Evolutionary conservation across 768 basidiomycete species (phyloP).

Genomic region (Boletus pseudopeckii): DNA sequence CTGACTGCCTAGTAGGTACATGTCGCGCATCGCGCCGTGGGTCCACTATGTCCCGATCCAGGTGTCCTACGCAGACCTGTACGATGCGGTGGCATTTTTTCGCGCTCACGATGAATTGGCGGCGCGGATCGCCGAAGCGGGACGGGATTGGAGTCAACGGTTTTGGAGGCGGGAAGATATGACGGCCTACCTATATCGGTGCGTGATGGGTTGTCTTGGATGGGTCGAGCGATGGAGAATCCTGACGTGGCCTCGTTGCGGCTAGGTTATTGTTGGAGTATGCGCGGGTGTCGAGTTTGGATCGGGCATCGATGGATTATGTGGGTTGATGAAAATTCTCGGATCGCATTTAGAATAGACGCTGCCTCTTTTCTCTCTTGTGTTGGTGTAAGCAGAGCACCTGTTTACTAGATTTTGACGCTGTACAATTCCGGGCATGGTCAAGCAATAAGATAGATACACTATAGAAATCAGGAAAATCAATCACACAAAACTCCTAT

Average conservation of each 20-base stretch:
- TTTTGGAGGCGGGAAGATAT: conserved; percentile 64
- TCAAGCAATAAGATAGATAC: too few relatives aligned
- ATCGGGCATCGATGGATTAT: conserved; percentile 44
- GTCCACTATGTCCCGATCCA: conserved; percentile 73
- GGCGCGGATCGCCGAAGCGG: conserved; percentile 51
- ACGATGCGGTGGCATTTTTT: conserved; percentile 73
- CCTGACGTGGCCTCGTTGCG: background rate
- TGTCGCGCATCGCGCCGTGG: conserved; percentile 61
- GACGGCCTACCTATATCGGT: conserved; percentile 58
- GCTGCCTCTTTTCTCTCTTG: too few relatives aligned
- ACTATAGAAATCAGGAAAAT: too few relatives aligned
- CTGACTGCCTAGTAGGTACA: conserved; percentile 39
- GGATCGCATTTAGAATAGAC: background rate
- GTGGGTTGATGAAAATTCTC: background rate
- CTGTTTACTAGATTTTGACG: too few relatives aligned
- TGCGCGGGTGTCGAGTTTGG: conserved; percentile 45
- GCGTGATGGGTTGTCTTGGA: background rate
- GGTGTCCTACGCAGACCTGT: conserved; percentile 61
- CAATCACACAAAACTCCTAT: too few relatives aligned
- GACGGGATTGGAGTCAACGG: conserved; percentile 52
- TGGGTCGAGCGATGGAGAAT: background rate
- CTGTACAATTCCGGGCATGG: too few relatives aligned
- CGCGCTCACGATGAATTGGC: conserved; percentile 62
- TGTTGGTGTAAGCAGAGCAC: too few relatives aligned
- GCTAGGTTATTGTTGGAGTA: conserved; percentile 54